Evolutionary conservation across 2,329 filamentous ascomycete genomes (phyloP).

Genomic region (Talaromyces sp.): DNA sequence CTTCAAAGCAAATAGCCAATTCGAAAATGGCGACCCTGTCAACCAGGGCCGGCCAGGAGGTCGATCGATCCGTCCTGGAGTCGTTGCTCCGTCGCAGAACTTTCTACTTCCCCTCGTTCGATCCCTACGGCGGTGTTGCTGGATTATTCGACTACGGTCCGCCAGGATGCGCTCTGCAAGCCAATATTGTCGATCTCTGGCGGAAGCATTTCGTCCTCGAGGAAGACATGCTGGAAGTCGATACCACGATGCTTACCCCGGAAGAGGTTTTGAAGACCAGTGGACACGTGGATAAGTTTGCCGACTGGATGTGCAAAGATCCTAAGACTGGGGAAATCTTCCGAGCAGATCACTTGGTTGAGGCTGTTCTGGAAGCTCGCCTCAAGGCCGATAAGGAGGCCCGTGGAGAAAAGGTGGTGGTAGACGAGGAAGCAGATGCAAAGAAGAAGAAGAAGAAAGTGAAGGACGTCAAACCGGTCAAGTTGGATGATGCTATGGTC

Average conservation of each 20-base stretch:
- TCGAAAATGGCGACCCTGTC: constrained; percentile 57
- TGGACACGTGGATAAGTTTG: constrained; percentile 96
- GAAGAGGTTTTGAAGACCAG: constrained; percentile 90
- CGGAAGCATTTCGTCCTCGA: constrained; percentile 88
- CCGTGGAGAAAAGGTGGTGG: constrained; percentile 65
- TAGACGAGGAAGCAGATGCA: constrained; percentile 69
- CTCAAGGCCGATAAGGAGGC: constrained; percentile 90
- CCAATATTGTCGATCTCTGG: constrained; percentile 84
- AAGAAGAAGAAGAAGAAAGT: constrained; percentile 81
- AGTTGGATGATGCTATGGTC: constrained; percentile 79
- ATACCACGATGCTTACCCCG: constrained; percentile 90
- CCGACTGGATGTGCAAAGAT: constrained; percentile 99
- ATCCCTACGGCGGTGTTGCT: constrained; percentile 85
- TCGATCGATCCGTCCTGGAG: constrained; percentile 78
- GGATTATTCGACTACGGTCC: constrained; percentile 93
- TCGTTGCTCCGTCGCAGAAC: constrained; percentile 78
- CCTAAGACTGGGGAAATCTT: constrained; percentile 96
- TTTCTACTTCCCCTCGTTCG: constrained; percentile 94
- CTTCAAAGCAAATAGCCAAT: constrained; percentile 29
- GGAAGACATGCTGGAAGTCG: constrained; percentile 93
- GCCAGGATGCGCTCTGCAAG: constrained; percentile 77
- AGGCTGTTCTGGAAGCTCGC: constrained; percentile 82
- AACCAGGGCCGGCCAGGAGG: constrained; percentile 81
- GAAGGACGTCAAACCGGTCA: constrained; percentile 70
- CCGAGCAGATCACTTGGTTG: constrained; percentile 91